Evolutionary conservation across 2,329 filamentous ascomycete genomes (phyloP), one percentile per base, ranked within the genome.

Genomic region (Emergomyces orientalis): DNA sequence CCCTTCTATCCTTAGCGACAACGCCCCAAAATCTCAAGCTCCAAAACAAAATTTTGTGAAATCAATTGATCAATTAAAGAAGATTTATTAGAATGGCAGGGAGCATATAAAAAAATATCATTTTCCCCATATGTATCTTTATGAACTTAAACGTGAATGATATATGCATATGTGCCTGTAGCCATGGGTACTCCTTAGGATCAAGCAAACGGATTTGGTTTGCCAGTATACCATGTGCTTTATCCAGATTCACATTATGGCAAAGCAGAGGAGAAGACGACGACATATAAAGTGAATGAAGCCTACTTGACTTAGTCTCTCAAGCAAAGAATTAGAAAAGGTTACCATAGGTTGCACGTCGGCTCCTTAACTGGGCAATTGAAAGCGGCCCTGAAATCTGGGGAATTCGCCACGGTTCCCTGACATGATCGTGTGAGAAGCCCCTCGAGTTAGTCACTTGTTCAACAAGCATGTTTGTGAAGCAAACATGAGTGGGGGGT

Each of bases 261-360:
- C n/a, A n/a, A n/a, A n/a, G n/a, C n/a, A n/a, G n/a, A n/a, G n/a
- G n/a, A n/a, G 14, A 27, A 49, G 22, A 25, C 8, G 27, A 27
- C 17, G 27, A 13, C 13, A 13, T 17, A 30, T 51, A 14, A 30
- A 30, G 25, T 30, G 11, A 19, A 30, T 51, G 22, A 19, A 30
- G 47, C 2, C 5, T 30, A 30, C 7, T 27, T 4, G 25, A 30
- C 13, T 7, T 30, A 30, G 25, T 19, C 25, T 30, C 13, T 30
- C 43, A 22, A 25, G 8, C 22, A n/a, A 22, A 47, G 22, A 47
- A 47, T 13, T 8, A 30, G 13, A 56, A 37, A 27, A 27, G 13
- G 37, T 68, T 80, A 90, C 87, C 87, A 90, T 63, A 90, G 75
- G 74, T 89, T 83, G 72, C 87, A 90, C 39, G 81, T 83, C 0